phyloP scores from a whole-genome alignment of 129 eudicot species.

The Flaveria ramosissima region DNA sequence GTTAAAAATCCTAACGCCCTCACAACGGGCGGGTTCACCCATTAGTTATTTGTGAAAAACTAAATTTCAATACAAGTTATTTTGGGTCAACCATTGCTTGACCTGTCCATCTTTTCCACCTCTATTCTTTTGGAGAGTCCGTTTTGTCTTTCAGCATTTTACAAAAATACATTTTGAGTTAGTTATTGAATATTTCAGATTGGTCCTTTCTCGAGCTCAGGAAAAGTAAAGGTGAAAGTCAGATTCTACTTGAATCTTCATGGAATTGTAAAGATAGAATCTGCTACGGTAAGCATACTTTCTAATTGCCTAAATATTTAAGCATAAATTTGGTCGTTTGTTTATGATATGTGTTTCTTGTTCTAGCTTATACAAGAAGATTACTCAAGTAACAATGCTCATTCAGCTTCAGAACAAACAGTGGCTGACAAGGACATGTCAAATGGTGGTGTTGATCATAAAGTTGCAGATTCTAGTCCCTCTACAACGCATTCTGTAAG shows the following conservation, averaged over 20 bases:
- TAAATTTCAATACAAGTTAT: background rate
- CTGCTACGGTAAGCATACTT: slow-evolving; percentile 70
- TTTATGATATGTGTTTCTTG: slow-evolving; percentile 6
- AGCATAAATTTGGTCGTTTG: slow-evolving; percentile 9
- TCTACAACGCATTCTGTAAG: slow-evolving; percentile 46
- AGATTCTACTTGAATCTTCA: slow-evolving; percentile 69
- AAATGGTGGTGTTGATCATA: slow-evolving; percentile 44
- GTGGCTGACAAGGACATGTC: slow-evolving; percentile 39
- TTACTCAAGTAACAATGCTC: slow-evolving; percentile 37
- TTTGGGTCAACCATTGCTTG: background rate
- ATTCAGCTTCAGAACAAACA: slow-evolving; percentile 43
- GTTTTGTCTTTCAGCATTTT: background rate
- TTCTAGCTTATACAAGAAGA: slow-evolving; percentile 62
- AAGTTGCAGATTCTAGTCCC: slow-evolving; percentile 33
- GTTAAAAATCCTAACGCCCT: no score
- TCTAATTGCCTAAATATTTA: background rate
- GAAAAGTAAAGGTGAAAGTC: slow-evolving; percentile 62
- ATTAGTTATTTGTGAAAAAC: slow-evolving; percentile 5
- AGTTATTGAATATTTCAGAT: slow-evolving; percentile 47
- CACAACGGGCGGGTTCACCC: background rate
- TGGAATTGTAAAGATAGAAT: slow-evolving; percentile 68
- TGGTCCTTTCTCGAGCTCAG: slow-evolving; percentile 66
- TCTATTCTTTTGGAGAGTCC: background rate
- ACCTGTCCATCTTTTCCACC: background rate
- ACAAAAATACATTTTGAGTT: background rate